Percentiles rank a stretch among this genome's conserved stretches.
Evolutionary conservation across 306 rosid species (phyloP).

Genomic region (Citrullus mucosospermus): DNA sequence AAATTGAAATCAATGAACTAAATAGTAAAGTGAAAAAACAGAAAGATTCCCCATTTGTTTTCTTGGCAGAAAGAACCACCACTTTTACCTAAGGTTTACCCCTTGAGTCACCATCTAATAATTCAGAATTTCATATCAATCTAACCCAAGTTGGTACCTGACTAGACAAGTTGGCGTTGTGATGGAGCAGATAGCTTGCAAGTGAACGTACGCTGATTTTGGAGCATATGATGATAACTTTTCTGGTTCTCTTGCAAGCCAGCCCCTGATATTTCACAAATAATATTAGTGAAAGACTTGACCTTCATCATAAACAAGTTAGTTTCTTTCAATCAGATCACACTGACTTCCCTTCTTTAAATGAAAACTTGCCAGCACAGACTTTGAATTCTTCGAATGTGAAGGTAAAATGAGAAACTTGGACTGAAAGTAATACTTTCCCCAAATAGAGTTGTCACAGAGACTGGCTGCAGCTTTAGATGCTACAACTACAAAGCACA

Average conservation of each 20-base stretch:
- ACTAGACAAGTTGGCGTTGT: constrained; percentile 43
- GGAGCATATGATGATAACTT: constrained; percentile 49
- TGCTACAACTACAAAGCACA: background rate
- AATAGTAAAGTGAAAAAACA: background rate
- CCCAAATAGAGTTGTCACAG: constrained; percentile 1
- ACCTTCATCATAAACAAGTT: background rate
- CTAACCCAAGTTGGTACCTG: background rate
- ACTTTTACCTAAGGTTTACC: background rate
- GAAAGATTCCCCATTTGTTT: constrained; percentile 6
- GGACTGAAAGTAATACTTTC: background rate
- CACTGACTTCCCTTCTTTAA: constrained; percentile 8
- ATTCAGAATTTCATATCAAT: background rate
- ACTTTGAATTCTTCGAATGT: background rate
- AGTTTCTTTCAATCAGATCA: constrained; percentile 5
- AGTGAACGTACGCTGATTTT: constrained; percentile 43
- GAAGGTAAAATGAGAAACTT: background rate
- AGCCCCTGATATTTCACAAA: constrained; percentile 16
- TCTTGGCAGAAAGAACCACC: background rate
- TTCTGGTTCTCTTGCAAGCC: constrained; percentile 6
- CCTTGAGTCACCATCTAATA: background rate
- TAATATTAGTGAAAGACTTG: background rate
- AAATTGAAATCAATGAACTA: background rate
- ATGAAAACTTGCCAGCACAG: constrained; percentile 1
- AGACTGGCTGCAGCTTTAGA: background rate
- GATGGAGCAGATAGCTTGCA: constrained; percentile 33